Evolutionary conservation across 352 stramenopile species (phyloP).

Genomic region (Hyaloperonospora brassicae): DNA sequence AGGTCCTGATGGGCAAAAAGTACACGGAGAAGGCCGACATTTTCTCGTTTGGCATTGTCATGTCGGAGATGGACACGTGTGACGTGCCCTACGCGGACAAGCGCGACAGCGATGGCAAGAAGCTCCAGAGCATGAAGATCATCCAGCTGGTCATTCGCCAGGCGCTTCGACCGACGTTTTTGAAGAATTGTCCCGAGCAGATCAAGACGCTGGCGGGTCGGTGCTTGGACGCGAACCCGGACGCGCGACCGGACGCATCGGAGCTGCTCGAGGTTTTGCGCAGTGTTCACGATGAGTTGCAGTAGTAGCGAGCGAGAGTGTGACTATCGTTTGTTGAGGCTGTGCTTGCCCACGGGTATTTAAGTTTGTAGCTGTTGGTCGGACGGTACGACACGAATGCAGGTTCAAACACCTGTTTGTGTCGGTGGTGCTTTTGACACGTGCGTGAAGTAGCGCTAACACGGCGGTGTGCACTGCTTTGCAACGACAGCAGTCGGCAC

Average conservation of each 20-base stretch:
- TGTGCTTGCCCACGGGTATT: conserved; percentile 22
- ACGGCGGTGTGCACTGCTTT: too few species aligned
- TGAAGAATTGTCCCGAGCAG: conserved; percentile 31
- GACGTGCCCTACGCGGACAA: conserved; percentile 75
- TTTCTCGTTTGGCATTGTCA: conserved; percentile 77
- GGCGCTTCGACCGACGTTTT: conserved; percentile 54
- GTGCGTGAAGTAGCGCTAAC: too few species aligned
- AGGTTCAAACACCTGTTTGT: background rate
- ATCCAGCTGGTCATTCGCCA: conserved; percentile 71
- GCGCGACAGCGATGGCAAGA: conserved; percentile 52
- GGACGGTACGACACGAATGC: conserved; percentile 13
- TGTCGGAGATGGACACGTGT: conserved; percentile 78
- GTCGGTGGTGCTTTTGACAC: background rate
- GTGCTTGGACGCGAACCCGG: conserved; percentile 64
- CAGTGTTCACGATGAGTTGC: conserved; percentile 28
- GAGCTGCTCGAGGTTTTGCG: conserved; percentile 27
- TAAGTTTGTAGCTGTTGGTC: conserved; percentile 19
- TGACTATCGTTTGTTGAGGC: conserved; percentile 10
- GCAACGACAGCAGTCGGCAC: too few species aligned
- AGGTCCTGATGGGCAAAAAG: conserved; percentile 71
- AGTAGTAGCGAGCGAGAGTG: conserved; percentile 16
- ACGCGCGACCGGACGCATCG: conserved; percentile 47
- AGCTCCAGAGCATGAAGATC: conserved; percentile 77
- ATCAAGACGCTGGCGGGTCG: conserved; percentile 48
- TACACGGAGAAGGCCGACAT: conserved; percentile 78